phyloP scores from a whole-genome alignment of 305 asterid species.

The Plantago coronopus region DNA sequence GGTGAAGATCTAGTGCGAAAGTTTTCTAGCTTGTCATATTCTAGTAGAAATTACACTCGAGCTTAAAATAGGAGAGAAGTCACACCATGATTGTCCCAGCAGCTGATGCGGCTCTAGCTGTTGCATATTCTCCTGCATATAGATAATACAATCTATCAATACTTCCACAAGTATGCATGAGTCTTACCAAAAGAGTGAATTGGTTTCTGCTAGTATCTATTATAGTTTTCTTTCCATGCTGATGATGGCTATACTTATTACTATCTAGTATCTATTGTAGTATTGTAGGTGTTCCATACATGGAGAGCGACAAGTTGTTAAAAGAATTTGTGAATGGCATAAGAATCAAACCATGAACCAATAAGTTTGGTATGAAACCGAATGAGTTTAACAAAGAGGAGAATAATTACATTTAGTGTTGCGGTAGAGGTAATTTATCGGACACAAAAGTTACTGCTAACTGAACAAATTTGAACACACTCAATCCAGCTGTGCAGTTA shows the following conservation, averaged over 20 bases:
- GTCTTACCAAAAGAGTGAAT: neutral
- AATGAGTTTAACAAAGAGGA: too few relatives aligned
- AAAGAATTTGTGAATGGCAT: too few relatives aligned
- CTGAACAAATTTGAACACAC: neutral
- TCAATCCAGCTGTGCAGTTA: too few relatives aligned
- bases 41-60: neutral
- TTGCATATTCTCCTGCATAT: constrained; percentile 83
- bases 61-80: constrained; percentile 18
- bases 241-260: too few relatives aligned
- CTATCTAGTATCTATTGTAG: too few relatives aligned
- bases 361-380: too few relatives aligned
- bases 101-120: constrained; percentile 94
- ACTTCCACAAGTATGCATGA: neutral
- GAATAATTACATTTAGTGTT: too few relatives aligned
- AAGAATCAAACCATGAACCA: too few relatives aligned
- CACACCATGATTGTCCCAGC: constrained; percentile 93
- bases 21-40: neutral
- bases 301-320: too few relatives aligned
- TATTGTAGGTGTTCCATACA: too few relatives aligned
- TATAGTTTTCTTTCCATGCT: too few relatives aligned
- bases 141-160: constrained; percentile 21
- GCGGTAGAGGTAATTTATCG: too few relatives aligned
- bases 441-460: neutral
- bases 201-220: neutral
- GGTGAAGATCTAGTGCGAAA: neutral